phyloP scores from a whole-genome alignment of 164 flowering plant species.

The Stephania cephalantha region DNA sequence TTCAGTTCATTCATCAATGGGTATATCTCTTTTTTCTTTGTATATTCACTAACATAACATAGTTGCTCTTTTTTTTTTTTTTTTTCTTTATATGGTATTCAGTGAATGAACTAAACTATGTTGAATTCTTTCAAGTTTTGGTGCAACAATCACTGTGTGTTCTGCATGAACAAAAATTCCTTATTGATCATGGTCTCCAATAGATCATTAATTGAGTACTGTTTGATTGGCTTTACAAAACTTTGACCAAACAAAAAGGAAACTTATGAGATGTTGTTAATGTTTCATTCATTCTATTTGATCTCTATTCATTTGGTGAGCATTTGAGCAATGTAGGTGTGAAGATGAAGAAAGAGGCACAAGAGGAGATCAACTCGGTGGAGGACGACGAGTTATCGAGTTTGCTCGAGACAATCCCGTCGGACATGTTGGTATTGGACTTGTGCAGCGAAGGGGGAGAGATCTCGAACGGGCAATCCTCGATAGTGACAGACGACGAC shows the following conservation, averaged over 20 bases:
- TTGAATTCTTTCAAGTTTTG: neutral
- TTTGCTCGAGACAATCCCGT: slow-evolving; percentile 43
- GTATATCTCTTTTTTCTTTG: slow-evolving; percentile 5
- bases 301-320: neutral
- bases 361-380: slow-evolving; percentile 26
- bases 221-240: no score
- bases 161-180: neutral
- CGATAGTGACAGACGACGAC: slow-evolving; percentile 28
- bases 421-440: slow-evolving; percentile 30
- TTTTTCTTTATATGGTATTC: no score
- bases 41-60: no score
- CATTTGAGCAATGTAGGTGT: slow-evolving; percentile 15
- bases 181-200: neutral
- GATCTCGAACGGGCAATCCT: slow-evolving; percentile 33
- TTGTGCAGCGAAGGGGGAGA: slow-evolving; percentile 37
- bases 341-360: slow-evolving; percentile 18
- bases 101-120: no score
- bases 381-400: slow-evolving; percentile 46
- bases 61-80: no score
- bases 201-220: neutral
- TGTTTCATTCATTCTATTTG: no score
- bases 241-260: no score
- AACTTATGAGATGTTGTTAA: no score
- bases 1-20: slow-evolving; percentile 13
- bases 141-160: neutral